Percentiles rank a stretch among this genome's conserved stretches.
phyloP scores from a whole-genome alignment of 2,329 filamentous ascomycete species.

The Amylocarpus encephaloides region DNA sequence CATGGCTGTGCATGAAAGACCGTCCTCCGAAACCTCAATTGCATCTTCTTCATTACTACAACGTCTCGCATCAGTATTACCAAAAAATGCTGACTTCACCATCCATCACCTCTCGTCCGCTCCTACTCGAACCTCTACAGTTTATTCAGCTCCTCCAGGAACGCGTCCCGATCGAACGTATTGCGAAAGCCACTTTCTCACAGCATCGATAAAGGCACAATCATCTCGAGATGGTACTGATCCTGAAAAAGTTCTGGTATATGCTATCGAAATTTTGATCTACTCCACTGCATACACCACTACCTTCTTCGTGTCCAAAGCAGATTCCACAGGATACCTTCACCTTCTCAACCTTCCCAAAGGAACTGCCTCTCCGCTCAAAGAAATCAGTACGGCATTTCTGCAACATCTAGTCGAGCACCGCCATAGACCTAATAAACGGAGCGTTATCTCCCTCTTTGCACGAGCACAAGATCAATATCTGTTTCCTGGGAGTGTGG shows the following conservation, averaged over 20 bases:
- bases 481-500: constrained; percentile 84
- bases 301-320: constrained; percentile 92
- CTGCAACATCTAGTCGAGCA: constrained; percentile 66
- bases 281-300: constrained; percentile 77
- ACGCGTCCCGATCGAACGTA: constrained; percentile 70
- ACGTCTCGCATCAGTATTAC: constrained; percentile 37
- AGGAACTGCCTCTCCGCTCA: constrained; percentile 64
- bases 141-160: constrained; percentile 74
- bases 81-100: constrained; percentile 52
- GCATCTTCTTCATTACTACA: constrained; percentile 24
- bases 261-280: constrained; percentile 81
- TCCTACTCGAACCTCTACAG: constrained; percentile 63
- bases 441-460: constrained; percentile 80
- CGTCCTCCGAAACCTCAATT: constrained; percentile 18
- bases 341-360: constrained; percentile 57
- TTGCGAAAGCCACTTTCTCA: constrained; percentile 76
- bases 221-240: constrained; percentile 21
- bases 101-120: constrained; percentile 85
- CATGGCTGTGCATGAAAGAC: constrained; percentile 28
- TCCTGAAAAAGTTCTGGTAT: constrained; percentile 52
- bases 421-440: constrained; percentile 56
- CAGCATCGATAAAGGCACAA: constrained; percentile 42
- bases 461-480: constrained; percentile 90
- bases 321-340: constrained; percentile 89
- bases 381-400: constrained; percentile 68